Base-by-base conservation (phyloP, 2,329 filamentous ascomycete species). In the Diaporthe vexans region DNA sequence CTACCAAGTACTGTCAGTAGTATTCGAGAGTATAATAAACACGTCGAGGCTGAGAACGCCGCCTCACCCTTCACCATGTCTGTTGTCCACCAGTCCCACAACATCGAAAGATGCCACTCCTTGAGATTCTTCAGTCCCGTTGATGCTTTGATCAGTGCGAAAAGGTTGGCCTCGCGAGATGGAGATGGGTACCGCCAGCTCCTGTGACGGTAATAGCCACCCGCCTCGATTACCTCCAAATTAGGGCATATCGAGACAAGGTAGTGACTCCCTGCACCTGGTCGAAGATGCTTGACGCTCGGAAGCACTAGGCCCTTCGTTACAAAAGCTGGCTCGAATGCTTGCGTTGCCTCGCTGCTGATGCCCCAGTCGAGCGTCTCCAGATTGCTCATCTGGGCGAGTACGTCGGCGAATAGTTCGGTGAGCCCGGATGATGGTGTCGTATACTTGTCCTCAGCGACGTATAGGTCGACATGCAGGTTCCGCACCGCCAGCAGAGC, bases 301-400 rank as follows among this genome's bases (percentile, higher is more conserved):
- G 59, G 59, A 4, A 63, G 26, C 40, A 48, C 33, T 7, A 63
- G 21, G 8, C 5, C 59, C 59, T 48, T n/a, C 15, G 17, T 17
- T 24, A 48, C 17, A 19, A 63, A 63, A 33, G 59, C 59, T 8
- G 40, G 43, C 26, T 63, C 26, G 13, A 63, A 63, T 2, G 7
- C 26, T 15, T 19, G 59, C 24, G 59, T 63, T 63, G 24, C 59
- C 24, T 63, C 40, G 9, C 17, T 15, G 40, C 24, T 33, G n/a
- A 63, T 33, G 2, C 40, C 59, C 59, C 59, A 63, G 24, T 63
- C 59, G 24, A 63, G 59, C 26, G 40, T 63, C 40, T 46, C 24
- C 26, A 63, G 59, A 21, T 48, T 48, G 17, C 17, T 33, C 59
- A 63, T 63, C 24, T 48, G 24, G 13, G 40, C 43, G 40, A 63